These are phyloP conservation scores for Metschnikowia arizonensis DNA, from an alignment of 805 yeast genomes.

Conservation along the genomic window DNA sequence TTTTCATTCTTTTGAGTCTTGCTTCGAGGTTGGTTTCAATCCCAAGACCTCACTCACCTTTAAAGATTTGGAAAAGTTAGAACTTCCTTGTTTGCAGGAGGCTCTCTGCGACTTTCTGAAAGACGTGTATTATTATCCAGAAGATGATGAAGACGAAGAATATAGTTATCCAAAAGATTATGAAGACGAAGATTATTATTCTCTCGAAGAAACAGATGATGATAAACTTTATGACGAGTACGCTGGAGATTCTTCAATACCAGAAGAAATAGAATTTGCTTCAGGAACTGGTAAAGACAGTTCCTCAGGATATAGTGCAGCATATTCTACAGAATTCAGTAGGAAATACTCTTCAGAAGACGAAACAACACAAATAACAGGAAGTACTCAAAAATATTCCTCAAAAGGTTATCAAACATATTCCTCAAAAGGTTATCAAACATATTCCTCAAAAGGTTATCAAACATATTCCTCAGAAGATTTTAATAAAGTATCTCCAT, in stretches of 20 bases:
- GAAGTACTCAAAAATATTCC: too few relatives aligned
- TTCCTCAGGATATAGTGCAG: too few relatives aligned
- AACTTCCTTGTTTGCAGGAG: neutral
- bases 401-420: too few relatives aligned
- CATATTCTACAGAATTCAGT: too few relatives aligned
- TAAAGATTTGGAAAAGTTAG: neutral
- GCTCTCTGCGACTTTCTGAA: neutral
- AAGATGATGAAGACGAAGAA: neutral
- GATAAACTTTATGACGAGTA: neutral
- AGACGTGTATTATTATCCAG: neutral
- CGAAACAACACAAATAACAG: too few relatives aligned
- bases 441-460: neutral
- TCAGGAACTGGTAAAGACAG: too few relatives aligned
- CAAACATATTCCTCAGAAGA: neutral
- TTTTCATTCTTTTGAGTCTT: neutral
- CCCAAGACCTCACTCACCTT: neutral
- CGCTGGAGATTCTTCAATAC: neutral
- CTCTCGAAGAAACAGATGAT: neutral
- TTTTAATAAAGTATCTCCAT: too few relatives aligned
- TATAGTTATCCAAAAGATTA: neutral
- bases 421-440: too few relatives aligned
- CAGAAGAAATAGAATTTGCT: too few relatives aligned
- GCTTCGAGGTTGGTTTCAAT: neutral
- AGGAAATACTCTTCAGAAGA: too few relatives aligned
- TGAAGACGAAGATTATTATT: neutral